Conservation (phyloP, 257 asterid species). For the Solanum corneliomulleri region DNA sequence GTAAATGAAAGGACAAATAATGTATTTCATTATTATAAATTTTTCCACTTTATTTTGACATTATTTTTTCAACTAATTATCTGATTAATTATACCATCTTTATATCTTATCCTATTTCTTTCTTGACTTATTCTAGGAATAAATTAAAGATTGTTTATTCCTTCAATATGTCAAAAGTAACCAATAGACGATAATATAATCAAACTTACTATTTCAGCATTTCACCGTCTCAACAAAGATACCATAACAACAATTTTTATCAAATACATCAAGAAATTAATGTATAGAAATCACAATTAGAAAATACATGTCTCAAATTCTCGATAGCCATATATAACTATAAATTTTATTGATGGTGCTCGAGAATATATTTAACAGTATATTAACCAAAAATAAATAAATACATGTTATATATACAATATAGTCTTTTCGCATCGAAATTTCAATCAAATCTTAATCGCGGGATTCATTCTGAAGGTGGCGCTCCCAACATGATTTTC, state of each 20-base stretch:
- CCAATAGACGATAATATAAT: neutral
- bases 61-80: neutral
- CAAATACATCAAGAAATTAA: neutral
- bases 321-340: neutral
- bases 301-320: neutral
- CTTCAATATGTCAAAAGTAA: neutral
- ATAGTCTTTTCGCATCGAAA: accelerated
- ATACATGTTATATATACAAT: too few species aligned
- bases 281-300: neutral
- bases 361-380: neutral
- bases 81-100: neutral
- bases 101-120: neutral
- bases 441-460: neutral
- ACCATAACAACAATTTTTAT: neutral
- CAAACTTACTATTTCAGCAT: neutral
- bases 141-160: neutral
- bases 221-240: neutral
- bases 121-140: neutral
- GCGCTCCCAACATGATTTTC: neutral
- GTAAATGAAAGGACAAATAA: neutral
- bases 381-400: neutral
- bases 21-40: neutral
- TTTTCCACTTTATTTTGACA: neutral
- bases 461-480: accelerated
- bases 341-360: neutral